Evolutionary conservation across 1,284 basidiomycete species (phyloP).

Genomic region (Cutaneotrichosporon mucoides): DNA sequence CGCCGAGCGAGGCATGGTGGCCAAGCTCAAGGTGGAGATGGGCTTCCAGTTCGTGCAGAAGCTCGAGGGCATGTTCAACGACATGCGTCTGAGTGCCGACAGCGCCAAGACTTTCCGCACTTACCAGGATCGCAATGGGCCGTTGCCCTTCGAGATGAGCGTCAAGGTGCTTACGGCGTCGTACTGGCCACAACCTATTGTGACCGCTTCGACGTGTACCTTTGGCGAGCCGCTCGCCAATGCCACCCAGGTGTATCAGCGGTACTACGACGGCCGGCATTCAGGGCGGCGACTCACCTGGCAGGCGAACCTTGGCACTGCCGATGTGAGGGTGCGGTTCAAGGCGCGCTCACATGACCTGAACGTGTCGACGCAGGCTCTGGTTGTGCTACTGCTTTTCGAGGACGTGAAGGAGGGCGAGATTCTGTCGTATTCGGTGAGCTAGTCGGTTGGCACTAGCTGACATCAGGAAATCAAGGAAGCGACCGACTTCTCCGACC

Average conservation of each 20-base stretch:
- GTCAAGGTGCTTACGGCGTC: slow-evolving; percentile 90
- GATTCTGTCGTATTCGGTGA: slow-evolving; percentile 51
- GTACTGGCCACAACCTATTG: slow-evolving; percentile 73
- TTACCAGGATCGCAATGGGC: slow-evolving; percentile 29
- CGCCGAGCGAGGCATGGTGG: slow-evolving; percentile 95
- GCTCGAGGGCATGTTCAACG: slow-evolving; percentile 98
- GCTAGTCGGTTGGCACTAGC: neutral
- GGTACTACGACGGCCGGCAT: slow-evolving; percentile 84
- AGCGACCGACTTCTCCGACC: slow-evolving; percentile 68
- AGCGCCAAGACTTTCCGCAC: slow-evolving; percentile 66
- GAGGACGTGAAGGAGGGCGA: slow-evolving; percentile 67
- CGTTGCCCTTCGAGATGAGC: slow-evolving; percentile 68
- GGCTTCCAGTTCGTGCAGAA: slow-evolving; percentile 98
- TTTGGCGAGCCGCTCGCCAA: slow-evolving; percentile 64
- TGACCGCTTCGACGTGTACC: slow-evolving; percentile 58
- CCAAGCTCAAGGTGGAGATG: slow-evolving; percentile 89
- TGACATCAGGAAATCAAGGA: slow-evolving; percentile 52
- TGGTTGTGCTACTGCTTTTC: slow-evolving; percentile 86
- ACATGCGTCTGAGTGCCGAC: slow-evolving; percentile 88
- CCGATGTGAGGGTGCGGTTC: slow-evolving; percentile 82
- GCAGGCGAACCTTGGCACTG: slow-evolving; percentile 89
- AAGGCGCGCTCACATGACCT: slow-evolving; percentile 78
- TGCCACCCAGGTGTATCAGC: slow-evolving; percentile 73
- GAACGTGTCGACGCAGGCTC: slow-evolving; percentile 85
- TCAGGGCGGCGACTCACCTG: slow-evolving; percentile 86